These are phyloP conservation scores for Phytophthora pistaciae DNA, from an alignment of 352 stramenopile genomes.

Conservation along the genomic window DNA sequence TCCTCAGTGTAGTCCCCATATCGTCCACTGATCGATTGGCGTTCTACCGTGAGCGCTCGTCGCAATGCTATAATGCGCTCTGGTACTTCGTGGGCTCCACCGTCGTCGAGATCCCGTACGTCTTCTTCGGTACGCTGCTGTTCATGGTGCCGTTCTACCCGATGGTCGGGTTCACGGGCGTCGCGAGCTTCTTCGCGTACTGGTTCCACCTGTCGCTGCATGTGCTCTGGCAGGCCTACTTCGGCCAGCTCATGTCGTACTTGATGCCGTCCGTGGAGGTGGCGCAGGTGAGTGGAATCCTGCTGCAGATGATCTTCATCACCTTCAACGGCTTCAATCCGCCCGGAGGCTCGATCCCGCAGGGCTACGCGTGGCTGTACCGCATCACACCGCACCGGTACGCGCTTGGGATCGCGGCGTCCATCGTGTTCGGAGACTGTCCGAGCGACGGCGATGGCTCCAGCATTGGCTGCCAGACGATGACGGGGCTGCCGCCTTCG, in stretches of 20 bases:
- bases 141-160: constrained; percentile 26
- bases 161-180: constrained; percentile 33
- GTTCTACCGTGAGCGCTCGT: constrained; percentile 59
- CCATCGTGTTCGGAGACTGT: constrained; percentile 27
- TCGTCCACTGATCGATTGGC: constrained; percentile 79
- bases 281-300: constrained; percentile 51
- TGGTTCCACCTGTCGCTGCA: constrained; percentile 26
- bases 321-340: constrained; percentile 34
- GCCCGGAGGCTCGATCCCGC: constrained; percentile 2
- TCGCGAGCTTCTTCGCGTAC: constrained; percentile 19
- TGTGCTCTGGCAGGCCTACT: constrained; percentile 29
- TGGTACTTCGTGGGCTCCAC: constrained; percentile 32
- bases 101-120: constrained; percentile 19
- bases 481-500: constrained; percentile 35
- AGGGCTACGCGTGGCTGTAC: constrained; percentile 29
- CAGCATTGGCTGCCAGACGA: constrained; percentile 37
- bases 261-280: constrained; percentile 41
- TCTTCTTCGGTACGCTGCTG: constrained; percentile 15
- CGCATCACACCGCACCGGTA: constrained; percentile 29
- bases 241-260: constrained; percentile 37
- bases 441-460: constrained; percentile 29
- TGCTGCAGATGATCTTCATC: constrained; percentile 30
- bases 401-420: constrained; percentile 5
- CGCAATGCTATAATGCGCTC: constrained; percentile 54
- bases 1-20: constrained; percentile 70